phyloP scores from a whole-genome alignment of 2,329 filamentous ascomycete species.

The Beauveria sp. region DNA sequence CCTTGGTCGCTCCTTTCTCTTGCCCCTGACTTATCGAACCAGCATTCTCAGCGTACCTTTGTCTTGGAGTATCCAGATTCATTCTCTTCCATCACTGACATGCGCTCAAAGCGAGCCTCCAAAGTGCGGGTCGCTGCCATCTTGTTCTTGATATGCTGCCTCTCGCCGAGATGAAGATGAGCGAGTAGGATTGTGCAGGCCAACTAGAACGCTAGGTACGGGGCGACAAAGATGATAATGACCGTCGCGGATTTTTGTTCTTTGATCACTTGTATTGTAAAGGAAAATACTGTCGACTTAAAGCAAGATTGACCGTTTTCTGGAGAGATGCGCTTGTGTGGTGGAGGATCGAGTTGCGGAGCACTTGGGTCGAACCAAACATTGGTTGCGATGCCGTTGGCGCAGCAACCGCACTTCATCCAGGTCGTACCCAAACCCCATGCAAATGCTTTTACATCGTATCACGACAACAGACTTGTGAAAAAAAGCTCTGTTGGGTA shows the following conservation, averaged over 20 bases:
- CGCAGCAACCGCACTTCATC: background rate
- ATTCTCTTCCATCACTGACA: conserved; percentile 87
- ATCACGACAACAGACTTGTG: no score
- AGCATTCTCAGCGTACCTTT: conserved; percentile 55
- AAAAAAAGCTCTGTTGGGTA: no score
- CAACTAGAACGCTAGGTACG: background rate
- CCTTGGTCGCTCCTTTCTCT: background rate
- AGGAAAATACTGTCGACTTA: background rate
- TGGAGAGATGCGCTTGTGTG: background rate
- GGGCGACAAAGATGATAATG: background rate
- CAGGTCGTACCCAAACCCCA: background rate
- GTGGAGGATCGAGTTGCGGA: conserved; percentile 4
- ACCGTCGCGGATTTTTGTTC: background rate
- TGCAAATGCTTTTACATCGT: no score
- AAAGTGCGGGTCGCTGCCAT: conserved; percentile 61
- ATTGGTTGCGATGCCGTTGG: conserved; percentile 4
- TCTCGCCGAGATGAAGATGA: background rate
- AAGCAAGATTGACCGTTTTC: background rate
- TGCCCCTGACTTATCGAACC: background rate
- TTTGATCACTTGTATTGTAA: background rate
- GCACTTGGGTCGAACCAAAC: background rate
- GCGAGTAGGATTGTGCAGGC: background rate
- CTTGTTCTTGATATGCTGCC: background rate
- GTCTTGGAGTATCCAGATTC: conserved; percentile 62
- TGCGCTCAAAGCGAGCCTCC: conserved; percentile 81